Evolutionary conservation across 192 early-diverging fungal species (phyloP), one percentile per base, ranked within the genome.

Genomic region (Dimargaris cristalligena): DNA sequence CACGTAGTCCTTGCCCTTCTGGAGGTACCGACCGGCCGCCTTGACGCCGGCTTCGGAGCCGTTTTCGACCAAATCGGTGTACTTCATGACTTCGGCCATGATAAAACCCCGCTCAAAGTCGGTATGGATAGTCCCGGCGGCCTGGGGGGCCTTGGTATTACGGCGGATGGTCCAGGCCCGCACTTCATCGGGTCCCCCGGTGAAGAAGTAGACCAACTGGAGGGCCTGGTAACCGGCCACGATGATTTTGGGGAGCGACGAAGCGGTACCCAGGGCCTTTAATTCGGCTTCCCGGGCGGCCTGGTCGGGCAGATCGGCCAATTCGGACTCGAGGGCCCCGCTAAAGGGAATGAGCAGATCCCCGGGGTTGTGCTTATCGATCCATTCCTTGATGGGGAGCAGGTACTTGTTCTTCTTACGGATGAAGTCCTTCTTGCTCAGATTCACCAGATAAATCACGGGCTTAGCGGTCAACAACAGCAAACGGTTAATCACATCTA

Each of bases 341-440:
- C 89, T 90, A 77, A 88, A 92, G 46, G 94, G 94, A 58, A 99
- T 91, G 59, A 94, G 71, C 56, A 84, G 61, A 70, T 92, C 91
- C 22, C 90, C 88, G 18, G 88, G 83, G 71, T 91, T 87, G 68
- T 91, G 81, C 65, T 87, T 78, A 63, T 96, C 86, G 58, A 99
- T 80, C 91, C 92, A 96, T 58, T 77, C 72, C 71, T 95, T 88
- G 66, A 97, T 92, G 70, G 89, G 78, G 46, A 81, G 75, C 47
- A 94, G 73, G 70, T 82, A 91, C 80, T 88, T 89, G 79, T 94
- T 94, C 81, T 96, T 97, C 73, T 90, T 93, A 62, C 90, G 80
- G 34, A 87, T 66, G 62, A 83, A 99, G 65, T 97, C 93, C 55
- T 78, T 74, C 68, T 94, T 85, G 65, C 76, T 80, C 50, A 99